phyloP scores from a whole-genome alignment of 2,329 filamentous ascomycete species.

The Alternaria incomplexa region DNA sequence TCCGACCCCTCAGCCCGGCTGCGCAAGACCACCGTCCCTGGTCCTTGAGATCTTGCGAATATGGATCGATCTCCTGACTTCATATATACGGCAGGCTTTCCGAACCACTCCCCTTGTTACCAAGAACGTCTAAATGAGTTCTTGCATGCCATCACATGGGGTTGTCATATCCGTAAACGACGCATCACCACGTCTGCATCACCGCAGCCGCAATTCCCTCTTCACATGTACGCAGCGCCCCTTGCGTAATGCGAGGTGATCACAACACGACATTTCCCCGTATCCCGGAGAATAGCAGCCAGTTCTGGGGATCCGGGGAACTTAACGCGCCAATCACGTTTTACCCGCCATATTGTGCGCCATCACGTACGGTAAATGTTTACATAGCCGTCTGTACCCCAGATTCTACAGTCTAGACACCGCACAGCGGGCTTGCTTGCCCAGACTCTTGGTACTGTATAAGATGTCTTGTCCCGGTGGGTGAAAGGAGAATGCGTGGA shows the following conservation, averaged over 20 bases:
- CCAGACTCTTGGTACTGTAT: constrained; percentile 25
- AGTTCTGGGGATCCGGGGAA: constrained; percentile 1
- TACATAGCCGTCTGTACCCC: constrained; percentile 23
- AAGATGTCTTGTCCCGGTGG: constrained; percentile 35
- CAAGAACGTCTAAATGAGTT: not conserved
- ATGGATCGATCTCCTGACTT: not conserved
- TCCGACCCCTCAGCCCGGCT: not conserved
- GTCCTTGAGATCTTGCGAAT: not conserved
- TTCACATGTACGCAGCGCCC: not conserved
- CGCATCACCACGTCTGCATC: not conserved
- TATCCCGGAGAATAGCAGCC: constrained; percentile 13
- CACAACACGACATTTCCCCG: constrained; percentile 5
- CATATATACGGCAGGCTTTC: not conserved
- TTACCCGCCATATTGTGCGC: constrained; percentile 17
- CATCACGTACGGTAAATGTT: not conserved
- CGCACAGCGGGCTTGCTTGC: constrained; percentile 8
- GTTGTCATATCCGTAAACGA: not conserved
- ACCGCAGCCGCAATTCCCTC: constrained; percentile 1
- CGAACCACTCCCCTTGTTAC: not conserved
- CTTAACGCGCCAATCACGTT: constrained; percentile 13
- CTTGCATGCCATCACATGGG: not conserved
- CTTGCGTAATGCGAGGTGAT: not conserved
- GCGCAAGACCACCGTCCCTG: not conserved
- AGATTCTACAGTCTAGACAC: constrained; percentile 12
- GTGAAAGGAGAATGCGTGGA: constrained; percentile 18